Conservation (phyloP, 257 asterid species). For the Prunella vulgaris region DNA sequence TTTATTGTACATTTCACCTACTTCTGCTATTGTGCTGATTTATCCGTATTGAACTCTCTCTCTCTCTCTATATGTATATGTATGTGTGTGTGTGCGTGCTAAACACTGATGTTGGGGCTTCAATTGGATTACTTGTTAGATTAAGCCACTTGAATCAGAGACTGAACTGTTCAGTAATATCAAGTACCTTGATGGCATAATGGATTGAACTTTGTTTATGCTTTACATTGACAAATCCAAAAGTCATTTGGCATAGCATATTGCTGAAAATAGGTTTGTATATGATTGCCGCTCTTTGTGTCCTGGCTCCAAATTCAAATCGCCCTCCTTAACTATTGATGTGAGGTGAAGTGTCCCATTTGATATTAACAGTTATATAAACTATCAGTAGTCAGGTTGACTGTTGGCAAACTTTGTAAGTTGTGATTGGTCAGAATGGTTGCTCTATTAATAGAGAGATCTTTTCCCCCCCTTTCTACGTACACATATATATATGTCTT, state of each 20-base stretch:
- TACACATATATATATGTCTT: background rate
- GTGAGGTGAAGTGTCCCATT: constrained; percentile 2
- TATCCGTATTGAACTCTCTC: constrained; percentile 11
- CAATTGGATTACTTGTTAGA: constrained; percentile 5
- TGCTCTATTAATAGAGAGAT: background rate
- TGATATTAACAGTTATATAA: background rate
- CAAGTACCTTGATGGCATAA: background rate
- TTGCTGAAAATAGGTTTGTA: background rate
- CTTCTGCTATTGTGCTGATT: constrained; percentile 10
- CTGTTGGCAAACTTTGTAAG: background rate
- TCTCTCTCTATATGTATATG: too few relatives aligned
- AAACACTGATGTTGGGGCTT: background rate
- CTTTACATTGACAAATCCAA: background rate
- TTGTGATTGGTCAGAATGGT: constrained; percentile 16
- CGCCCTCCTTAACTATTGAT: background rate
- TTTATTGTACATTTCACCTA: background rate
- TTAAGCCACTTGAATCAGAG: constrained; percentile 2
- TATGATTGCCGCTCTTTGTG: constrained; percentile 7
- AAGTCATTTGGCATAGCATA: background rate
- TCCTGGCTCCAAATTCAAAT: background rate
- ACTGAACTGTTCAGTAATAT: constrained; percentile 1
- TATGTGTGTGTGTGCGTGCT: background rate
- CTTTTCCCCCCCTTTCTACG: background rate
- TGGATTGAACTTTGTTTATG: background rate
- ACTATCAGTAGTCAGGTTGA: background rate